phyloP scores from a whole-genome alignment of 2,329 filamentous ascomycete species.

The Remersonia thermophila region DNA sequence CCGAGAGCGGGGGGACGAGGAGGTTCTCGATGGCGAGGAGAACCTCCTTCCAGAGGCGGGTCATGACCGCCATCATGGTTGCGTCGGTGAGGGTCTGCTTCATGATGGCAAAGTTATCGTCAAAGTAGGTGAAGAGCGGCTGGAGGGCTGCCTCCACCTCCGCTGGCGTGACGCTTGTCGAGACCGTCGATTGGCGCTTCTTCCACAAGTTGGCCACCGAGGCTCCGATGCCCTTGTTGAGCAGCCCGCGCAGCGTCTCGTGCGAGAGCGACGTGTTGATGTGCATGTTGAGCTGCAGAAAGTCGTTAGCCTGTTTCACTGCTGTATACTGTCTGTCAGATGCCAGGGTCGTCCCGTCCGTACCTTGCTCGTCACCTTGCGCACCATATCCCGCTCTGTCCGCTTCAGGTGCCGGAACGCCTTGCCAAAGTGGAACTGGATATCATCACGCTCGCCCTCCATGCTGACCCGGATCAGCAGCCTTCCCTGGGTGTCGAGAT shows the following conservation, averaged over 20 bases:
- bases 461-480: slow-evolving; percentile 87
- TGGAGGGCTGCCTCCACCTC: slow-evolving; percentile 74
- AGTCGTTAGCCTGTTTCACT: slow-evolving; percentile 10
- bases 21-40: slow-evolving; percentile 81
- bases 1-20: slow-evolving; percentile 84
- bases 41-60: slow-evolving; percentile 93
- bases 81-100: slow-evolving; percentile 88
- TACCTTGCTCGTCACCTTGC: slow-evolving; percentile 96
- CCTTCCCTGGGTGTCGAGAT: slow-evolving; percentile 88
- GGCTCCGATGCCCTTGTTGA: slow-evolving; percentile 58
- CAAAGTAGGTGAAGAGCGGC: slow-evolving; percentile 85
- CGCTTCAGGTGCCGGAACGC: slow-evolving; percentile 90
- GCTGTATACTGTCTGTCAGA: too few relatives aligned
- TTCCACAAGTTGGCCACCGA: slow-evolving; percentile 60
- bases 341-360: too few relatives aligned
- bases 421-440: slow-evolving; percentile 97
- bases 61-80: slow-evolving; percentile 99
- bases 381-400: slow-evolving; percentile 94
- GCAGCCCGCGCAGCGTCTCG: slow-evolving; percentile 62
- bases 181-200: slow-evolving; percentile 42
- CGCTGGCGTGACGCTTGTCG: slow-evolving; percentile 46
- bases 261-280: slow-evolving; percentile 82
- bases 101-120: slow-evolving; percentile 99
- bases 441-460: slow-evolving; percentile 97
- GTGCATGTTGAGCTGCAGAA: slow-evolving; percentile 65